phyloP scores from a whole-genome alignment of 768 basidiomycete species.

The Boletus pseudo-olivaceus region DNA sequence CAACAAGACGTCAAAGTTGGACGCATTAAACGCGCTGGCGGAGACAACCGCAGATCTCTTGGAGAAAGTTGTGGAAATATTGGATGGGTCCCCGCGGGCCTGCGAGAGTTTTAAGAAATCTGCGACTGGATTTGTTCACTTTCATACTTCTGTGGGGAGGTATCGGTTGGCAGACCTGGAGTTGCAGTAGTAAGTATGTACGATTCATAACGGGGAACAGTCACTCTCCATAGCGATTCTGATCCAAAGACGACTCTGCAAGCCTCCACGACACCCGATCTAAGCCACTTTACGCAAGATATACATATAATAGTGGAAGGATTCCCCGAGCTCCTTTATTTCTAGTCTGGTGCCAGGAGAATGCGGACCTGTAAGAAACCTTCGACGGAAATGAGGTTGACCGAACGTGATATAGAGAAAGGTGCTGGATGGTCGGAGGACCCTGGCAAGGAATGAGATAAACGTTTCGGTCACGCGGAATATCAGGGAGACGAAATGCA shows the following conservation, averaged over 20 bases:
- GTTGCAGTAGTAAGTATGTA: not conserved
- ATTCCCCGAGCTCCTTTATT: constrained; percentile 68
- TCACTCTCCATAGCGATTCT: not conserved
- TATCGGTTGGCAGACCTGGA: constrained; percentile 18
- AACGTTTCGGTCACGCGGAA: not conserved
- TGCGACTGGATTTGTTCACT: constrained; percentile 13
- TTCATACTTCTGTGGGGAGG: constrained; percentile 14
- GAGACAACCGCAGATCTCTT: constrained; percentile 22
- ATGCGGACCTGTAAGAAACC: constrained; percentile 48
- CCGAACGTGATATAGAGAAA: constrained; percentile 87
- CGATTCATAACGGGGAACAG: not conserved
- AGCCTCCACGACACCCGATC: not conserved
- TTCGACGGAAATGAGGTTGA: constrained; percentile 82
- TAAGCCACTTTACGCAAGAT: constrained; percentile 44
- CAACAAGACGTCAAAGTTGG: constrained; percentile 21
- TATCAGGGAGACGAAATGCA: constrained; percentile 16
- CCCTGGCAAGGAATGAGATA: constrained; percentile 36
- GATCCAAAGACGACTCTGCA: not conserved
- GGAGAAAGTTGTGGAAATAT: constrained; percentile 16
- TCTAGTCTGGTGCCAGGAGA: constrained; percentile 57
- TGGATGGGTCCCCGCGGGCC: constrained; percentile 7
- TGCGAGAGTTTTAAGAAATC: constrained; percentile 2
- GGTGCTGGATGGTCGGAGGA: constrained; percentile 55
- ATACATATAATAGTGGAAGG: constrained; percentile 83
- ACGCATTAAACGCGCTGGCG: constrained; percentile 20